Base-by-base conservation (phyloP, 768 basidiomycete genomes). In the Pholiota conissans region DNA sequence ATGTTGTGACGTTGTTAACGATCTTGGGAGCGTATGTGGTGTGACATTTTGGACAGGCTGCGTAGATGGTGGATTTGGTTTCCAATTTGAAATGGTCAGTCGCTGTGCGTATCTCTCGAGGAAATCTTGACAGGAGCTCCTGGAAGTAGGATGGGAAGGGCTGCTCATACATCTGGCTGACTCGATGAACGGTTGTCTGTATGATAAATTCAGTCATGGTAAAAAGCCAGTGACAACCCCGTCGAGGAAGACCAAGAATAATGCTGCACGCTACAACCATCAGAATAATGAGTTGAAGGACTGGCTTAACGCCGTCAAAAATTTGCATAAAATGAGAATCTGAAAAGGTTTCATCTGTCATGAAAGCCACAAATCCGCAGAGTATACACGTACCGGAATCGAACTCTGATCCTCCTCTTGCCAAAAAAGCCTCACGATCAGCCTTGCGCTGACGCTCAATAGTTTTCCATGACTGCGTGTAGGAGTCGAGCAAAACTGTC, bases 41-140 rank as follows among this genome's bases (percentile, higher is more conserved):
- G 40, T 61, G 18, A 29, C 56, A 61, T 11, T 29, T 57, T 0
- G 52, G 56, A 14, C 60, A 61, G 13, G 42, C 56, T 27, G 60
- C 60, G 14, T 52, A 30, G 11, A 60, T 18, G 2, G 34, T 49
- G 13, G 42, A 30, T 6, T 56, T 49, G 13, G 24, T 47, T 5
- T 60, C 59, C 1, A 60, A 29, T 3, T 53, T 22, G 27, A 60
- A 53, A 13, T 53, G 24, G 3, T 29, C 39, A 7, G 42, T 52
- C 5, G 59, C 46, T 4, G 55, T 34, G 4, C 52, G 55, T n/a
- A 60, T 47, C 26, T 60, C 59, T 14, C 32, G 32, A 0, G 59
- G 59, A 14, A 48, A 56, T 24, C 48, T n/a, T 11, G 7, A 10
- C 10, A 26, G 7, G 11, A 27, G 48, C 2, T 49, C 8, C 3